Conservation (phyloP, 164 flowering plant species). For the Echeveria elegans region DNA sequence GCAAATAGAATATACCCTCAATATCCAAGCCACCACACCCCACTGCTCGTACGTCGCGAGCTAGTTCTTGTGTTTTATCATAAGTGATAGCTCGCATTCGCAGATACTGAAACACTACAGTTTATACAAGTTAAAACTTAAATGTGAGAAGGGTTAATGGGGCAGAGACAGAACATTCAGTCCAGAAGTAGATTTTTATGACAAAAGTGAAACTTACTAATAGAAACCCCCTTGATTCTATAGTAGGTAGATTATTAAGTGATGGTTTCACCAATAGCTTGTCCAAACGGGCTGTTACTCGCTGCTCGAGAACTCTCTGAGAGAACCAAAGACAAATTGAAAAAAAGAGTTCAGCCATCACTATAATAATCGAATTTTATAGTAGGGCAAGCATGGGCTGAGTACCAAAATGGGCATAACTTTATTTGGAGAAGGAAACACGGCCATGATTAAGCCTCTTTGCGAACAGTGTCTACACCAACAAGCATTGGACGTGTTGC, state of each 20-base stretch:
- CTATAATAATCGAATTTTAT: neutral
- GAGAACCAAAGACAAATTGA: constrained; percentile 9
- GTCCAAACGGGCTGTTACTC: constrained; percentile 82
- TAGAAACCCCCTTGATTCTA: constrained; percentile 85
- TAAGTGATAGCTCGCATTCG: constrained; percentile 93
- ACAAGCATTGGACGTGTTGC: constrained; percentile 88
- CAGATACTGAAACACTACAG: constrained; percentile 62
- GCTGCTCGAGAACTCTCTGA: constrained; percentile 93
- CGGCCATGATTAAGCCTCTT: constrained; percentile 92
- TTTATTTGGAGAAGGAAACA: constrained; percentile 96
- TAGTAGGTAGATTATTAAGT: constrained; percentile 71
- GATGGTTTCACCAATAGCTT: constrained; percentile 85
- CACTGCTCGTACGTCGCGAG: constrained; percentile 74
- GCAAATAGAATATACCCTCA: constrained; percentile 51
- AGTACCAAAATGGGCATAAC: constrained; percentile 94
- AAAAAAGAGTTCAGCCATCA: neutral
- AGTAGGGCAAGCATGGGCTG: constrained; percentile 1
- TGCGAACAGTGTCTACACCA: constrained; percentile 80
- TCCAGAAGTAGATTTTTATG: constrained; percentile 63
- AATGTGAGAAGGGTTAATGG: constrained; percentile 3
- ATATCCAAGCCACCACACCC: constrained; percentile 99
- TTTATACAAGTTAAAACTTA: constrained; percentile 18
- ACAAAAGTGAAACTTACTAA: constrained; percentile 45
- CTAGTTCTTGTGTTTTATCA: constrained; percentile 94
- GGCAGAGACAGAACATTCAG: constrained; percentile 13